Conservation (phyloP, 495 filamentous ascomycete species). For the Sphaerosporella brunnea region DNA sequence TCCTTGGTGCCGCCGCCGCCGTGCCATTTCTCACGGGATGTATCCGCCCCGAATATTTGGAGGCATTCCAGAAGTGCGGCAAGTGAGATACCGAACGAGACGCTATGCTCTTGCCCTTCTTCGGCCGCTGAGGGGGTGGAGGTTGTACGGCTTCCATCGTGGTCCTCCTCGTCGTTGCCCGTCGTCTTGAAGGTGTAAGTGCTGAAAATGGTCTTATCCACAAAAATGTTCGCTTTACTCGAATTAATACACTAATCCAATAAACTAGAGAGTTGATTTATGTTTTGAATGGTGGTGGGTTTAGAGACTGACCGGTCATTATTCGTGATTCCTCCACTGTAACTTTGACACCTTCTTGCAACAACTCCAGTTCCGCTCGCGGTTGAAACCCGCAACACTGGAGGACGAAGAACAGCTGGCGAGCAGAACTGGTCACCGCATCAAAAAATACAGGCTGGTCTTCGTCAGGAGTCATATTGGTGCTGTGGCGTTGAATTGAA, state of each 20-base stretch:
- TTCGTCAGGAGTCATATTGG: background rate
- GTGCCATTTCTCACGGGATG: slow-evolving; percentile 29
- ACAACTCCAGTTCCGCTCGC: slow-evolving; percentile 70
- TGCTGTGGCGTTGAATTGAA: no score
- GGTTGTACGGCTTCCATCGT: slow-evolving; percentile 25
- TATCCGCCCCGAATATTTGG: slow-evolving; percentile 75
- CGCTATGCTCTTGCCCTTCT: slow-evolving; percentile 28
- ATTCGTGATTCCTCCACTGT: slow-evolving; percentile 66
- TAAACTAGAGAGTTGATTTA: no score
- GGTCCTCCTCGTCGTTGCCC: slow-evolving; percentile 5
- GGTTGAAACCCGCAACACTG: slow-evolving; percentile 68
- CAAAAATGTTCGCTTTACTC: no score
- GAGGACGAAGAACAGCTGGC: slow-evolving; percentile 76
- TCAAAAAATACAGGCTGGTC: slow-evolving; percentile 19
- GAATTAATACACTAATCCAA: no score
- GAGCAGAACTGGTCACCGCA: slow-evolving; percentile 70
- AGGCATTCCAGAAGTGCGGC: slow-evolving; percentile 79
- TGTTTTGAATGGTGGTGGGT: no score
- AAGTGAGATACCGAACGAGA: slow-evolving; percentile 64
- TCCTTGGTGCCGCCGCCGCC: slow-evolving; percentile 25
- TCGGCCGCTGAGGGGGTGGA: slow-evolving; percentile 20
- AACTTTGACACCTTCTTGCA: slow-evolving; percentile 65
- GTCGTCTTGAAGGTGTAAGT: slow-evolving; percentile 50
- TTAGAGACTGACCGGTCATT: slow-evolving; percentile 48
- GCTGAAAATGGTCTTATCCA: slow-evolving; percentile 74